Evolutionary conservation across 176 grass and related monocot species (phyloP).

Genomic region (Rhipidocladum racemiflorum): DNA sequence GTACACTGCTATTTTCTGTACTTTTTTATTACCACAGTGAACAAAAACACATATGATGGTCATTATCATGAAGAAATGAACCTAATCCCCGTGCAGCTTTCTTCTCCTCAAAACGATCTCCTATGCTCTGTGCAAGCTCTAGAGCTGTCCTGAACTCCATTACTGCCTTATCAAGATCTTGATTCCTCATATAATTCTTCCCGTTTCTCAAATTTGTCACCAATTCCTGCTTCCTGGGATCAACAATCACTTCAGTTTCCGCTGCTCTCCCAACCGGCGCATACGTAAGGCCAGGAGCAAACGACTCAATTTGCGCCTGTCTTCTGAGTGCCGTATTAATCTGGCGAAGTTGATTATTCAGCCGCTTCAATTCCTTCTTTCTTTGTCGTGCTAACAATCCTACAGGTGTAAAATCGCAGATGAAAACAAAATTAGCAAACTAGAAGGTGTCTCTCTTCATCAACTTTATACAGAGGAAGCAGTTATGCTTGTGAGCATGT

Average conservation of each 20-base stretch:
- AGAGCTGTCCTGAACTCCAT: slow-evolving; percentile 55
- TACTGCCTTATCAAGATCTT: slow-evolving; percentile 55
- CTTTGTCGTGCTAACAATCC: slow-evolving; percentile 63
- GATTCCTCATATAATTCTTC: slow-evolving; percentile 57
- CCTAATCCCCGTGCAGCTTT: slow-evolving; percentile 79
- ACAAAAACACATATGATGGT: not conserved
- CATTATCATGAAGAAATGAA: slow-evolving; percentile 30
- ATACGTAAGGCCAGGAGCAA: slow-evolving; percentile 69
- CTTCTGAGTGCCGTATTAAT: slow-evolving; percentile 59
- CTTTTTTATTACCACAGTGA: not conserved
- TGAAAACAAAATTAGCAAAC: not conserved
- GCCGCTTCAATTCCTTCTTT: slow-evolving; percentile 53
- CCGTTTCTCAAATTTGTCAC: slow-evolving; percentile 47
- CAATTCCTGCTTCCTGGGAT: slow-evolving; percentile 67
- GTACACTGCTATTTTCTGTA: not conserved
- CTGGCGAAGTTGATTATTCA: slow-evolving; percentile 67
- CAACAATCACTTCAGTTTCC: slow-evolving; percentile 56
- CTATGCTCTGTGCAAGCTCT: slow-evolving; percentile 60
- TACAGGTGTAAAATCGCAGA: slow-evolving; percentile 1
- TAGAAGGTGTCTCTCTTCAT: not conserved
- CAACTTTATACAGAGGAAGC: not conserved
- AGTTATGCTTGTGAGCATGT: not conserved
- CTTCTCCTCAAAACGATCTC: slow-evolving; percentile 68
- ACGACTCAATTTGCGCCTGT: slow-evolving; percentile 71
- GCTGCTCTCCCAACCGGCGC: slow-evolving; percentile 45